A percentile compares a stretch with the other conserved stretches of the same genome.
These are phyloP conservation scores for Lasiosphaeris hirsuta DNA, from an alignment of 495 filamentous ascomycete species.

Conservation along the genomic window DNA sequence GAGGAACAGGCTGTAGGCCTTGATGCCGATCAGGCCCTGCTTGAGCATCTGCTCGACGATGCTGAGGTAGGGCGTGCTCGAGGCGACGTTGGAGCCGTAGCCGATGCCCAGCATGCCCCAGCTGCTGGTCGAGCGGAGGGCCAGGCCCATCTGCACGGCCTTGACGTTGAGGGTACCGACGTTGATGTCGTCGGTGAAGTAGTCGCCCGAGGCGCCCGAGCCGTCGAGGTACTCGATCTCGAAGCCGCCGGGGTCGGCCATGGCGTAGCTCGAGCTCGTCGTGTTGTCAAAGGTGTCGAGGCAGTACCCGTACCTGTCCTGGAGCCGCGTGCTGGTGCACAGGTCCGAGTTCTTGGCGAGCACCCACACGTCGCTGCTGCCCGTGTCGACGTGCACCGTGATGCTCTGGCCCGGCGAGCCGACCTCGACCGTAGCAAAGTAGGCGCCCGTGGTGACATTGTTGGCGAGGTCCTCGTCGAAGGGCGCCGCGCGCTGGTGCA, in stretches of 20 bases:
- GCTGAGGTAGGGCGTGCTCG: conserved; percentile 63
- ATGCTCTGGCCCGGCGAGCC: conserved; percentile 67
- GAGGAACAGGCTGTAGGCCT: conserved; percentile 82
- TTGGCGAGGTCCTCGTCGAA: conserved; percentile 9
- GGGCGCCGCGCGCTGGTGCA: conserved; percentile 1
- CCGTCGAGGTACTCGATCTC: conserved; percentile 83
- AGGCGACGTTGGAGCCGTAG: conserved; percentile 71
- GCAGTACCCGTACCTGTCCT: conserved; percentile 29
- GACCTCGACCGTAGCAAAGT: conserved; percentile 62
- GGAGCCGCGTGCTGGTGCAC: conserved; percentile 27
- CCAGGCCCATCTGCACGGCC: conserved; percentile 77
- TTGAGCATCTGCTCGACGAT: conserved; percentile 67
- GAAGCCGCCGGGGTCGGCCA: conserved; percentile 60
- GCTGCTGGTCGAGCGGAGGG: conserved; percentile 60
- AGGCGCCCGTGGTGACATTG: conserved; percentile 29
- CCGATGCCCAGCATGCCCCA: conserved; percentile 86
- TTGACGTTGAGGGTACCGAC: conserved; percentile 60
- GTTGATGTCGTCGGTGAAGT: conserved; percentile 68
- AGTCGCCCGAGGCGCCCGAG: conserved; percentile 68
- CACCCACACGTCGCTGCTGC: conserved; percentile 86
- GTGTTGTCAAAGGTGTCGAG: conserved; percentile 42
- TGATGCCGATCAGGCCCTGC: conserved; percentile 63
- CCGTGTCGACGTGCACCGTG: conserved; percentile 69
- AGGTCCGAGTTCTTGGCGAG: conserved; percentile 34
- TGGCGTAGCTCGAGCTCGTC: conserved; percentile 61